A percentile compares a stretch with the other conserved stretches of the same genome.
Evolutionary conservation across 345 rosid species (phyloP).

Genomic region (Laguncularia racemosa): DNA sequence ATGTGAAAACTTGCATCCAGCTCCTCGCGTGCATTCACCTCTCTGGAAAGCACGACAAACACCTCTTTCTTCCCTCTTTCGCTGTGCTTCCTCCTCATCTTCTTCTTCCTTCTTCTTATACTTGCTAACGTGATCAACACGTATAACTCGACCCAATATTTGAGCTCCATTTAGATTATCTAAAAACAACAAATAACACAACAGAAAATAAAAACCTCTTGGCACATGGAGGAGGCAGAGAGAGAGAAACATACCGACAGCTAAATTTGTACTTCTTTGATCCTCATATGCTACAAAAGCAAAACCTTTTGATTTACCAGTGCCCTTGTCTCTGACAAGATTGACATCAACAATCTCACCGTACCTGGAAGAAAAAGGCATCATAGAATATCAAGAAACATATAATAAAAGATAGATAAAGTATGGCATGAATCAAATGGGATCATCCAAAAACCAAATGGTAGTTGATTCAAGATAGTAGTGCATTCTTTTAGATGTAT

Average conservation of each 20-base stretch:
- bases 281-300: constrained; percentile 90
- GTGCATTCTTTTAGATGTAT: no score
- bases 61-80: constrained; percentile 84
- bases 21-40: constrained; percentile 87
- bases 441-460: no score
- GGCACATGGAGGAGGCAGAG: neutral
- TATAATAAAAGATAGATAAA: no score
- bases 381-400: no score
- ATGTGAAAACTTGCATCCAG: constrained; percentile 81
- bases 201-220: neutral
- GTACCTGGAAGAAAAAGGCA: constrained; percentile 27
- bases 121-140: constrained; percentile 65
- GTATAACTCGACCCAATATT: constrained; percentile 57
- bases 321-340: constrained; percentile 81
- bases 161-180: constrained; percentile 86
- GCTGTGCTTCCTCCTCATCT: constrained; percentile 59
- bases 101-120: constrained; percentile 83
- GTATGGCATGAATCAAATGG: no score
- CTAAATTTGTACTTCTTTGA: constrained; percentile 87
- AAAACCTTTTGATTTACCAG: constrained; percentile 90
- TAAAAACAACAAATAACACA: constrained; percentile 12
- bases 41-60: constrained; percentile 90
- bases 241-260: constrained; percentile 61
- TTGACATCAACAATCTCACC: constrained; percentile 93
- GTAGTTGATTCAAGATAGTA: no score